These are phyloP conservation scores for Seiridium cupressi DNA, from an alignment of 2,329 filamentous ascomycete species.

Conservation along the genomic window DNA sequence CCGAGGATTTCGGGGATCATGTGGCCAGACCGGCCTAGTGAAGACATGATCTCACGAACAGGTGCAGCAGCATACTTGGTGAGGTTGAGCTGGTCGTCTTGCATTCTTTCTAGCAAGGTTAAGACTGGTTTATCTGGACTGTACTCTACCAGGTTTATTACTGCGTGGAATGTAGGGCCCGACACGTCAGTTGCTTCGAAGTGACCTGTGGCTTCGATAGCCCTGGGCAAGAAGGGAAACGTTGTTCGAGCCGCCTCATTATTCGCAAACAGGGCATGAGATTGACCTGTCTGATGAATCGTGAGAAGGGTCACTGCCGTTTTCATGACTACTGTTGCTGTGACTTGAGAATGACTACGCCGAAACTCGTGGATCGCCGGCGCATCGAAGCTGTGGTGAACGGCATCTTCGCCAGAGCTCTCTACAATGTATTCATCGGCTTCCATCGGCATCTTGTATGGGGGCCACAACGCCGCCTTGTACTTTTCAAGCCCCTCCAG, in stretches of 20 bases:
- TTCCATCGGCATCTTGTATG: not conserved
- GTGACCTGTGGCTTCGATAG: conserved; percentile 5
- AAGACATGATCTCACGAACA: conserved; percentile 10
- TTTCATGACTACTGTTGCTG: conserved; percentile 11
- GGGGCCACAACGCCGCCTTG: conserved; percentile 1
- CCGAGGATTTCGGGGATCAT: conserved; percentile 10
- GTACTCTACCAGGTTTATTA: conserved; percentile 12
- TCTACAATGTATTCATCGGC: conserved; percentile 4
- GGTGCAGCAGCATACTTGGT: conserved; percentile 12
- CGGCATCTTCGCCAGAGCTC: conserved; percentile 6
- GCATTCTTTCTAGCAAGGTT: conserved; percentile 11
- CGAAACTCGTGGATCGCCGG: conserved; percentile 12
- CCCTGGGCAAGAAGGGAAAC: conserved; percentile 13
- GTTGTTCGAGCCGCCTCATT: conserved; percentile 13
- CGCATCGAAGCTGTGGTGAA: conserved; percentile 10
- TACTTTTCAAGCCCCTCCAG: not conserved
- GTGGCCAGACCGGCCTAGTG: not conserved
- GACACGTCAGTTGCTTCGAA: conserved; percentile 15
- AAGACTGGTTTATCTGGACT: conserved; percentile 8
- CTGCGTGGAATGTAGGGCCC: conserved; percentile 15
- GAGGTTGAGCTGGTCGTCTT: conserved; percentile 12
- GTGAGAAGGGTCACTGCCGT: conserved; percentile 14
- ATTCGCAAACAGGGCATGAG: conserved; percentile 16
- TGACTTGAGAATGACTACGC: conserved; percentile 7
- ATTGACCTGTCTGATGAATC: conserved; percentile 13